A percentile compares a stretch with the other conserved stretches of the same genome.
Evolutionary conservation across 306 rosid genomes (phyloP).

Genomic region (Myrica gale): DNA sequence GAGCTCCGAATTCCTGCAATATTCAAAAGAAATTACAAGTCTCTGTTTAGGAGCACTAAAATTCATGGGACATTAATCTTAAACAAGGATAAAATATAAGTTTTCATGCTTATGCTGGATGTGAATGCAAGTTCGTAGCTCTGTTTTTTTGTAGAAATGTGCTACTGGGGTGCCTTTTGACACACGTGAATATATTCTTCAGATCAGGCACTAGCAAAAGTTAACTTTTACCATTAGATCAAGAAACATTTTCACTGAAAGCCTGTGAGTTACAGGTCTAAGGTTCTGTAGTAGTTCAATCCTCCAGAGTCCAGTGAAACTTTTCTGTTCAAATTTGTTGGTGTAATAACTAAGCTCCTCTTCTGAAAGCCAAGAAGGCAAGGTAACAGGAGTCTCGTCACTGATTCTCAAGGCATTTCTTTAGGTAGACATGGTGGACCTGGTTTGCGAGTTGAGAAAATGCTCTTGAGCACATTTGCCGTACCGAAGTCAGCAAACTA

Average conservation of each 20-base stretch:
- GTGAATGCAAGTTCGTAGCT: not conserved
- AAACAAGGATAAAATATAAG: not conserved
- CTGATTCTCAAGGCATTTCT: constrained; percentile 26
- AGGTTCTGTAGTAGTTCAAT: constrained; percentile 42
- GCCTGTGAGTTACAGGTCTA: constrained; percentile 16
- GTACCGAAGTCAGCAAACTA: constrained; percentile 17
- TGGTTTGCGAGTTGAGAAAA: constrained; percentile 23
- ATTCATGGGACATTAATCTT: no score
- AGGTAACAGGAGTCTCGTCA: constrained; percentile 3
- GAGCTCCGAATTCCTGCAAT: constrained; percentile 44
- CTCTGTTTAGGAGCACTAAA: no score
- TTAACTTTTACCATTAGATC: not conserved
- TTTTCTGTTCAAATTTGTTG: constrained; percentile 34
- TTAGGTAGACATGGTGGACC: constrained; percentile 41
- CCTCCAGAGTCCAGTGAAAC: constrained; percentile 44
- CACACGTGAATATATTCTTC: no score
- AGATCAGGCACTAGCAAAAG: not conserved
- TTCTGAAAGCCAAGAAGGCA: constrained; percentile 49
- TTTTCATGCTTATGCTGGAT: not conserved
- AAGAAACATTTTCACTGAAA: not conserved
- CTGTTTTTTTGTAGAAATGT: no score
- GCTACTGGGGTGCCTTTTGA: no score
- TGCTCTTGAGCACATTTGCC: constrained; percentile 24
- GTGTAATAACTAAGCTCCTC: constrained; percentile 43
- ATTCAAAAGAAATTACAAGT: not conserved